Evolutionary conservation across 306 rosid genomes (phyloP), one percentile per base, ranked within the genome.

Genomic region (Castanopsis chinensis): DNA sequence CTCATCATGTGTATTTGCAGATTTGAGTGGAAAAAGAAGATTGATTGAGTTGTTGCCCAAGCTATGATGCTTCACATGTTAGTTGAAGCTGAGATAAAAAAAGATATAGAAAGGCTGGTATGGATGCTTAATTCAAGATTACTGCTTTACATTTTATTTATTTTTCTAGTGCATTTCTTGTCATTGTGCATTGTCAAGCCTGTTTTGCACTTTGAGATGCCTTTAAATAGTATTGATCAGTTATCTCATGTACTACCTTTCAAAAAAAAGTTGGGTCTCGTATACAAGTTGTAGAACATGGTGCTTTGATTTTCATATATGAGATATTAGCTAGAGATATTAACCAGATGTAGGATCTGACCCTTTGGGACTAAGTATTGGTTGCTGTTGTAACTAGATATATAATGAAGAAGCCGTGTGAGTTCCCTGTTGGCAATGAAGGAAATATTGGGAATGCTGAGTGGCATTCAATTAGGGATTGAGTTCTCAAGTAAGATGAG

Each of bases 11-110:
- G 53, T 75, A 63, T 89, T 19, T 84, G 51, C 81, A 95, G 99
- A 80, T 95, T 95, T 91, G 99, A 93, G 41, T 90, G 99, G 99
- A 80, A 97, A 58, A 95, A 95, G 92, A 95, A 95, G 86, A 95
- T 91, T 76, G 99, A 93, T 82, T 91, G 94, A 8, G 99, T 91
- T 82, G 92, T 95, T 72, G 0, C 87, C 32, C 94, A 95, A 3
- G 97, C 98, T 17, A 89, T 75, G 27, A 68, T 92, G 1, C 89
- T 93, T 75, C 96, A 95, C 7, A 18, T 45, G 41, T 95, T 97
- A 23, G 84, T 88, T 41, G 93, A 95, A 74, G 82, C 97, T 33
- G 99, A 91, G 86, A 92, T 83, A 77, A 82, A 86, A 77, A 91
- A 90, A 65, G 96, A 91, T 78, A 84, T 78, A 80, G 99, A 92